Conservation (phyloP, 73 alveolate species). For the Tetrahymena malaccensis region DNA sequence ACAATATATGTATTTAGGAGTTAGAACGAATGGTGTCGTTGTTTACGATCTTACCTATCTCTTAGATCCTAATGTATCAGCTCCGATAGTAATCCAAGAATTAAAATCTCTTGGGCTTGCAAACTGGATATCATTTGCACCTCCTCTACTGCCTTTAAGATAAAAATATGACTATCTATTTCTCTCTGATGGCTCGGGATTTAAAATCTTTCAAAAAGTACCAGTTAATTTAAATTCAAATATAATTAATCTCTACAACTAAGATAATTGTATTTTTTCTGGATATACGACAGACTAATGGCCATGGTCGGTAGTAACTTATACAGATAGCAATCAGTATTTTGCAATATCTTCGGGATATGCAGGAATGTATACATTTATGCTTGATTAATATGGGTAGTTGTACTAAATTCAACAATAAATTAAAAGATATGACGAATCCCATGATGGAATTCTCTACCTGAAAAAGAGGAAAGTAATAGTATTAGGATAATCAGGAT, state of each 20-base stretch:
- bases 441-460: not conserved
- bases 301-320: not conserved
- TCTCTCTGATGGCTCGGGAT: not conserved
- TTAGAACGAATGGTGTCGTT: not conserved
- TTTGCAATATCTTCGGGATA: not conserved
- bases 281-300: not conserved
- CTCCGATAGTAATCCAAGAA: not conserved
- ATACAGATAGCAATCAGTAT: not conserved
- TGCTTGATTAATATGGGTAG: not conserved
- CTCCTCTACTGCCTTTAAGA: not conserved
- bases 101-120: not conserved
- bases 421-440: not conserved
- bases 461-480: not conserved
- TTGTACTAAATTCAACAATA: not conserved
- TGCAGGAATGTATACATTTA: not conserved
- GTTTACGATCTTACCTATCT: not conserved
- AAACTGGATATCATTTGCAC: not conserved
- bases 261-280: not conserved
- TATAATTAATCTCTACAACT: not conserved
- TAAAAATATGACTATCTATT: not conserved
- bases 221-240: not conserved
- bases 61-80: not conserved
- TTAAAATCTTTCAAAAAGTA: not conserved
- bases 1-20: not conserved
- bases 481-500: not conserved